Evolutionary conservation across 129 eudicot species (phyloP).

Genomic region (Smallanthus sonchifolius): DNA sequence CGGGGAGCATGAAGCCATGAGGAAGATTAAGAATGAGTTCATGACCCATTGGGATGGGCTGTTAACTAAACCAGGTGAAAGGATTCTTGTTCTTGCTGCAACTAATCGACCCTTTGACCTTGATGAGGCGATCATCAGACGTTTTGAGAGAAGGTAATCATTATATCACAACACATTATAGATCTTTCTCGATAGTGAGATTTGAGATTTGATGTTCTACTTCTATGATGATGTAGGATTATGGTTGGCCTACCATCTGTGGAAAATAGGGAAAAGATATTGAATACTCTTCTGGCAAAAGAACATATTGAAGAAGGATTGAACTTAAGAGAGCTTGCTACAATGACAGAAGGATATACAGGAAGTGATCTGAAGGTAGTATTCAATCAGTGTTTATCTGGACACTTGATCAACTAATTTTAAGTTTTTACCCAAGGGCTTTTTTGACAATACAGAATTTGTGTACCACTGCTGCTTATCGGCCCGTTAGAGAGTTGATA

Average conservation of each 20-base stretch:
- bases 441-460: slow-evolving; percentile 50
- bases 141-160: slow-evolving; percentile 86
- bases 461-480: slow-evolving; percentile 91
- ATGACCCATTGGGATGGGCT: slow-evolving; percentile 90
- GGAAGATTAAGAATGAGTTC: slow-evolving; percentile 91
- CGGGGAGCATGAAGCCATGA: slow-evolving; percentile 97
- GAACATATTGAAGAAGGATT: slow-evolving; percentile 56
- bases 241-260: slow-evolving; percentile 91
- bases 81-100: slow-evolving; percentile 95
- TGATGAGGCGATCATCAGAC: slow-evolving; percentile 93
- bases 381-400: not conserved
- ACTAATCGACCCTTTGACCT: slow-evolving; percentile 97
- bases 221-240: slow-evolving; percentile 47
- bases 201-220: not conserved
- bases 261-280: slow-evolving; percentile 73
- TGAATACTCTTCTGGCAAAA: slow-evolving; percentile 70
- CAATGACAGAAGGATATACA: slow-evolving; percentile 82
- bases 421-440: not conserved
- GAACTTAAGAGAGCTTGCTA: slow-evolving; percentile 64
- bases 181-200: not conserved
- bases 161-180: not conserved
- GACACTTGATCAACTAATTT: not conserved
- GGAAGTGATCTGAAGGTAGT: slow-evolving; percentile 94
- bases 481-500: slow-evolving; percentile 93
- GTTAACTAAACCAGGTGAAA: slow-evolving; percentile 69